These are phyloP conservation scores for Tetrahymena borealis DNA, from an alignment of 73 alveolate species.

Conservation along the genomic window DNA sequence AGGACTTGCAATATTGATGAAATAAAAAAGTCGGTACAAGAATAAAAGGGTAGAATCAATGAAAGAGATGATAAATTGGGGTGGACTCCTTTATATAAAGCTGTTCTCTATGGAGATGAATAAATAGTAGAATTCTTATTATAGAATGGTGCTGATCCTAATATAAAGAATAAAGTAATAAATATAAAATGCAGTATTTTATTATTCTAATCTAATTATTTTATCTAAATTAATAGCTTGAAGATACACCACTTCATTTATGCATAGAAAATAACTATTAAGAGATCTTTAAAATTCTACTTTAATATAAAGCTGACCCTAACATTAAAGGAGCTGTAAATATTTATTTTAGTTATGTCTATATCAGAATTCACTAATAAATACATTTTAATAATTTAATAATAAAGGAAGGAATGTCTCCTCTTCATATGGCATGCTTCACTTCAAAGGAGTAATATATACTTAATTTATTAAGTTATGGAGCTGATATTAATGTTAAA, in stretches of 20 bases:
- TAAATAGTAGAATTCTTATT: conserved; percentile 2
- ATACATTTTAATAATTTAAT: too few relatives aligned
- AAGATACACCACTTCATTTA: conserved; percentile 33
- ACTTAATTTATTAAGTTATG: neutral
- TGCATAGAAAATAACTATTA: conserved; percentile 12
- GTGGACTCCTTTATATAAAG: conserved; percentile 19
- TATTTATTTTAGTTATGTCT: neutral
- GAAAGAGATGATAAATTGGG: conserved; percentile 20
- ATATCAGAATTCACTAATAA: too few relatives aligned
- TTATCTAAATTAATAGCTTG: neutral
- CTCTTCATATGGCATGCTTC: neutral
- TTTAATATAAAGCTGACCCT: conserved; percentile 30
- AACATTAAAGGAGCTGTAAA: conserved; percentile 13
- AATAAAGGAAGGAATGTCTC: neutral
- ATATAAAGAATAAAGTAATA: neutral
- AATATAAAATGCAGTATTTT: neutral
- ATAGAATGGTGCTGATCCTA: conserved; percentile 26
- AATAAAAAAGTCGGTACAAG: neutral
- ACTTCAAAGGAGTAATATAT: neutral
- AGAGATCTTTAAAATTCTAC: neutral
- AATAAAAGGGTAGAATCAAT: neutral
- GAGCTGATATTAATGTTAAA: neutral
- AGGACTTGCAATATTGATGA: neutral
- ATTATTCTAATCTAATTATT: neutral
- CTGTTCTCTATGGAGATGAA: conserved; percentile 29